Evolutionary conservation across 2,329 filamentous ascomycete genomes (phyloP).

Genomic region (Aspergillus sp.): DNA sequence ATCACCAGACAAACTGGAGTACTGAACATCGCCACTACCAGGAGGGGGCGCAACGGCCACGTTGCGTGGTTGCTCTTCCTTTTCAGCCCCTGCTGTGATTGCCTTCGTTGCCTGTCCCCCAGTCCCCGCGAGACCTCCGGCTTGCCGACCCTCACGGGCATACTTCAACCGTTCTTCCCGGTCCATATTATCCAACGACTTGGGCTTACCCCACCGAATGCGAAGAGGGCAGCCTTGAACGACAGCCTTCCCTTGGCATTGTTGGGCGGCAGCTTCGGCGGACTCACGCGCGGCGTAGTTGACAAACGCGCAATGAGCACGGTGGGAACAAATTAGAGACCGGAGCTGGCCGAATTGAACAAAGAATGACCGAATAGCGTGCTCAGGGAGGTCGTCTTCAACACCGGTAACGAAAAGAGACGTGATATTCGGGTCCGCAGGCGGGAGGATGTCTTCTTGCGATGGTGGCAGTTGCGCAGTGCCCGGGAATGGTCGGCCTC

Average conservation of each 20-base stretch:
- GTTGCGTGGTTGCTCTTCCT: conserved; percentile 33
- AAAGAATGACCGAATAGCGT: conserved; percentile 89
- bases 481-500: conserved; percentile 64
- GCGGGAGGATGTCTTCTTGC: conserved; percentile 82
- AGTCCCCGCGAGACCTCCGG: conserved; percentile 51
- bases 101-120: conserved; percentile 33
- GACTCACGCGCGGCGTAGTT: conserved; percentile 85
- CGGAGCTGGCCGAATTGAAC: conserved; percentile 84
- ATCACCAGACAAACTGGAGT: conserved; percentile 82
- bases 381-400: conserved; percentile 92
- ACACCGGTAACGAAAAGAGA: conserved; percentile 94
- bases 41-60: conserved; percentile 72
- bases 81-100: conserved; percentile 38
- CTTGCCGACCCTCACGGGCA: conserved; percentile 71
- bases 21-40: conserved; percentile 73
- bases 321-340: conserved; percentile 91
- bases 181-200: conserved; percentile 87
- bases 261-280: conserved; percentile 80
- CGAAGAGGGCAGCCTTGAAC: conserved; percentile 88
- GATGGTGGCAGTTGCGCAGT: conserved; percentile 74
- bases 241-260: conserved; percentile 83
- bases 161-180: conserved; percentile 79
- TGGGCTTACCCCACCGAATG: conserved; percentile 90
- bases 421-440: conserved; percentile 79
- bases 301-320: conserved; percentile 94